Percentiles rank a stretch among this genome's conserved stretches.
phyloP scores from a whole-genome alignment of 2,329 filamentous ascomycete species.

The Leptographium lundbergii region DNA sequence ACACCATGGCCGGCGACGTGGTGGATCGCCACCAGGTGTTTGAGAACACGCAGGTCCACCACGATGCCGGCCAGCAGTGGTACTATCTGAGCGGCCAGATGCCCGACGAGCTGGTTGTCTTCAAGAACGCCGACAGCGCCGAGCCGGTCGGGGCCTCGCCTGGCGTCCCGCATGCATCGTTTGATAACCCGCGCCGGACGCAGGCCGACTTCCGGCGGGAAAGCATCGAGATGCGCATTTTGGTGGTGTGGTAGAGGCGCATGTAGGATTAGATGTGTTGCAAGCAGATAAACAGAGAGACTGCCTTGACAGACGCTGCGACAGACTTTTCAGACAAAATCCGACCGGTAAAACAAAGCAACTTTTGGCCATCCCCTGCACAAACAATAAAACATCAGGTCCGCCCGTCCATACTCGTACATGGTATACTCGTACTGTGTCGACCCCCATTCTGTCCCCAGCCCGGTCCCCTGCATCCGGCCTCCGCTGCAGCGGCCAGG shows the following conservation, averaged over 20 bases:
- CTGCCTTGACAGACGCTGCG: no score
- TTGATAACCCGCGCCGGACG: slow-evolving; percentile 7
- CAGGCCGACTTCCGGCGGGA: slow-evolving; percentile 8
- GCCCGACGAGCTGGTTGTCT: slow-evolving; percentile 12
- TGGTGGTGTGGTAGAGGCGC: slow-evolving; percentile 8
- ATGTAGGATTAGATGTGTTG: no score
- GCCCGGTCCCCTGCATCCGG: not conserved
- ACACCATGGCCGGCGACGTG: slow-evolving; percentile 13
- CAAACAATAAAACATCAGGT: no score
- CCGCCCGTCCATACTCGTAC: no score
- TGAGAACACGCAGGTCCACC: slow-evolving; percentile 14
- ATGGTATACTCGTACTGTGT: not conserved
- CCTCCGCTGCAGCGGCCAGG: not conserved
- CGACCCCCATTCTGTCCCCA: not conserved
- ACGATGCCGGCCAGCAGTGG: slow-evolving; percentile 11
- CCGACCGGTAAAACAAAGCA: no score
- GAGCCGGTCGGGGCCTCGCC: slow-evolving; percentile 6
- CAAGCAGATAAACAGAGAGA: no score
- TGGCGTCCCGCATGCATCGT: slow-evolving; percentile 9
- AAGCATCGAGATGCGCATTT: slow-evolving; percentile 10
- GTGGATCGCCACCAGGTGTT: slow-evolving; percentile 12
- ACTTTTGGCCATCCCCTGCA: not conserved
- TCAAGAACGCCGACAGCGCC: slow-evolving; percentile 11
- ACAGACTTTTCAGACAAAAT: no score
- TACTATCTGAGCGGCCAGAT: slow-evolving; percentile 12